Conservation (phyloP, 2,329 filamentous ascomycete species). For the Beauveria australis region DNA sequence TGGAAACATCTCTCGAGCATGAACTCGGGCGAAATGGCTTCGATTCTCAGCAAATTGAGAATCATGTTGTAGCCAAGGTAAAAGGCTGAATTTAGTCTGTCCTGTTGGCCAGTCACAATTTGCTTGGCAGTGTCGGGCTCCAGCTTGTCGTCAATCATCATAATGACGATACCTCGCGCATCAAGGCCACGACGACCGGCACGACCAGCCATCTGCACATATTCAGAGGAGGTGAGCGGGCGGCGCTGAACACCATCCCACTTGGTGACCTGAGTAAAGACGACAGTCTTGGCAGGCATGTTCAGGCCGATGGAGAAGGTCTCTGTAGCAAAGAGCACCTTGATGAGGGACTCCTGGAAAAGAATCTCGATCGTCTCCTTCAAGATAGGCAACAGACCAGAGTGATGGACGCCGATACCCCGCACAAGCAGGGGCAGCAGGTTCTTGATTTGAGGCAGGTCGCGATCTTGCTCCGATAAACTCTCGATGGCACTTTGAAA, state of each 20-base stretch:
- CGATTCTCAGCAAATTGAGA: conserved; percentile 90
- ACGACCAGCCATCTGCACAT: conserved; percentile 97
- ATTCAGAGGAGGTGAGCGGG: conserved; percentile 84
- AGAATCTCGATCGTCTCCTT: conserved; percentile 99
- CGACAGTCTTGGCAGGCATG: conserved; percentile 98
- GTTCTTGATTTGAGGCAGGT: conserved; percentile 82
- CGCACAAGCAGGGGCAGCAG: conserved; percentile 81
- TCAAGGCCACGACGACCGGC: conserved; percentile 95
- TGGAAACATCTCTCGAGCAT: conserved; percentile 99
- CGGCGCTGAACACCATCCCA: conserved; percentile 81
- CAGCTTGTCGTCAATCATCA: conserved; percentile 98
- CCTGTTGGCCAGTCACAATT: conserved; percentile 93
- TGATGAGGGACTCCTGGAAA: conserved; percentile 96
- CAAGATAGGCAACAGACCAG: conserved; percentile 84
- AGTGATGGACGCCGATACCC: conserved; percentile 96
- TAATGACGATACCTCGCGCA: conserved; percentile 96
- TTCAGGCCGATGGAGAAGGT: conserved; percentile 98
- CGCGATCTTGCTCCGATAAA: conserved; percentile 82
- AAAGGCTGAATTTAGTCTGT: conserved; percentile 95
- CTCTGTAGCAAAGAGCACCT: conserved; percentile 94
- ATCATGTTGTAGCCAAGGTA: conserved; percentile 99
- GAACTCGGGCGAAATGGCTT: conserved; percentile 96
- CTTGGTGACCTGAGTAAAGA: conserved; percentile 96
- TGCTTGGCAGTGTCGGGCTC: conserved; percentile 89
- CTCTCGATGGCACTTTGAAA: conserved; percentile 90